These are phyloP conservation scores for Fraxinus platypoda DNA, from an alignment of 305 asterid species.

Conservation along the genomic window DNA sequence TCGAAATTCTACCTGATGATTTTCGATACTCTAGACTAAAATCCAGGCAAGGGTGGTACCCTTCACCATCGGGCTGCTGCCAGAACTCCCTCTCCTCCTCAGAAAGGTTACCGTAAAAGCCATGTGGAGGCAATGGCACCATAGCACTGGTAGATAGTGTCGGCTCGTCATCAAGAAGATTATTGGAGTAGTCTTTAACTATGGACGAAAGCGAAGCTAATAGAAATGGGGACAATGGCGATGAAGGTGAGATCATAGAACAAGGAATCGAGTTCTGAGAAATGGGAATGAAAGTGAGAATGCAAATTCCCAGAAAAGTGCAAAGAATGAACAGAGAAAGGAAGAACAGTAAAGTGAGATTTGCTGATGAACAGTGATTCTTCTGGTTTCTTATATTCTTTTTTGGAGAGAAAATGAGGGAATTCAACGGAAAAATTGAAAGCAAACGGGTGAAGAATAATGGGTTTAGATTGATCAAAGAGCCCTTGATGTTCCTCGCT, in stretches of 20 bases:
- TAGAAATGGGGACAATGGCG: slow-evolving; percentile 25
- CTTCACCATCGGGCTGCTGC: slow-evolving; percentile 55
- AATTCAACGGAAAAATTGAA: slow-evolving; percentile 30
- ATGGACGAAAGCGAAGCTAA: slow-evolving; percentile 38
- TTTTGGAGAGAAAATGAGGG: slow-evolving; percentile 27
- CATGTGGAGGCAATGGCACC: slow-evolving; percentile 54
- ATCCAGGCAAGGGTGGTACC: slow-evolving; percentile 58
- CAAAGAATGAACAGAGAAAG: slow-evolving; percentile 36
- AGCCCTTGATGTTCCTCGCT: slow-evolving; percentile 33
- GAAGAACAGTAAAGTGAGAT: slow-evolving; percentile 34
- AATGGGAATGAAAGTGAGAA: slow-evolving; percentile 31
- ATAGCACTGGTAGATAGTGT: slow-evolving; percentile 28
- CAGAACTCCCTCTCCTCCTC: slow-evolving; percentile 52
- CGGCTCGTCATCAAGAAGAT: background rate
- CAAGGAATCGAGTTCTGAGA: slow-evolving; percentile 36
- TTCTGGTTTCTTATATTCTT: slow-evolving; percentile 40
- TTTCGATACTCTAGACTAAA: slow-evolving; percentile 52
- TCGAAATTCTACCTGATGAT: slow-evolving; percentile 38
- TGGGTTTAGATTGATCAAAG: slow-evolving; percentile 47
- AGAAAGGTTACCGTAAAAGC: slow-evolving; percentile 24
- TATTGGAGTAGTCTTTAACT: background rate
- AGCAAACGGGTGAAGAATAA: slow-evolving; percentile 36
- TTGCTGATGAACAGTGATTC: slow-evolving; percentile 9
- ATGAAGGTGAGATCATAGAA: slow-evolving; percentile 29
- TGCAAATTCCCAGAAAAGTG: slow-evolving; percentile 38